Evolutionary conservation across 805 yeast species (phyloP).

Genomic region (Cyberlindnera misumaiensis): DNA sequence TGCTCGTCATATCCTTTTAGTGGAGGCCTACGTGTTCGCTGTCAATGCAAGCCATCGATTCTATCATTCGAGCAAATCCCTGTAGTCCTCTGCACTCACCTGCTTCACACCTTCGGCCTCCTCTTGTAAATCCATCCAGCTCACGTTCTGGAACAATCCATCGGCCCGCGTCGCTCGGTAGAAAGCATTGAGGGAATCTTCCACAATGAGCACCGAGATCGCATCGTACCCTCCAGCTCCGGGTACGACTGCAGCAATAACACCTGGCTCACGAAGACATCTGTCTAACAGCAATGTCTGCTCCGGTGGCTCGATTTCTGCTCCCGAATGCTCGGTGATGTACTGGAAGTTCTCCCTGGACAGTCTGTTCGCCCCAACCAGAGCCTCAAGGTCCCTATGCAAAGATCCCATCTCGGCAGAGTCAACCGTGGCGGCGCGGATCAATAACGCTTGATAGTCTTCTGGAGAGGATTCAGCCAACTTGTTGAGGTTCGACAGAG

Average conservation of each 20-base stretch:
- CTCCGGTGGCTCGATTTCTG: slow-evolving; percentile 78
- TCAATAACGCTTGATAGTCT: slow-evolving; percentile 28
- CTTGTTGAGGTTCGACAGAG: slow-evolving; percentile 35
- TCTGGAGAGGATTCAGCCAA: slow-evolving; percentile 26
- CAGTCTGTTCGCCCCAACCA: slow-evolving; percentile 34
- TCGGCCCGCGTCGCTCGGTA: slow-evolving; percentile 21
- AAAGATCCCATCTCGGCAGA: slow-evolving; percentile 6
- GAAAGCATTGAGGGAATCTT: slow-evolving; percentile 33
- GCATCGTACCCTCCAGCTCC: slow-evolving; percentile 99
- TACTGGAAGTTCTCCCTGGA: slow-evolving; percentile 54
- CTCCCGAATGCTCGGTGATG: slow-evolving; percentile 63
- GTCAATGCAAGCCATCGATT: no score
- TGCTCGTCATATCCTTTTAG: no score
- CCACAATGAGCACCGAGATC: slow-evolving; percentile 60
- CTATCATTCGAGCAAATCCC: slow-evolving; percentile 3
- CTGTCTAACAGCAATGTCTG: slow-evolving; percentile 68
- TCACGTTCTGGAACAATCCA: slow-evolving; percentile 37
- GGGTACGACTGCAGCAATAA: slow-evolving; percentile 93
- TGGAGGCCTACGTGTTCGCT: no score
- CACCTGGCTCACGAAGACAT: slow-evolving; percentile 57
- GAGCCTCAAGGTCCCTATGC: slow-evolving; percentile 3
- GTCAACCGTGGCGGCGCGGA: slow-evolving; percentile 11
- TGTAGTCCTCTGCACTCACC: slow-evolving; percentile 33
- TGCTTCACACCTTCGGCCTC: slow-evolving; percentile 50
- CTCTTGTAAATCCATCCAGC: slow-evolving; percentile 65